Evolutionary conservation across 176 grass and related monocot genomes (phyloP).

Genomic region (Oryza glumipatula): DNA sequence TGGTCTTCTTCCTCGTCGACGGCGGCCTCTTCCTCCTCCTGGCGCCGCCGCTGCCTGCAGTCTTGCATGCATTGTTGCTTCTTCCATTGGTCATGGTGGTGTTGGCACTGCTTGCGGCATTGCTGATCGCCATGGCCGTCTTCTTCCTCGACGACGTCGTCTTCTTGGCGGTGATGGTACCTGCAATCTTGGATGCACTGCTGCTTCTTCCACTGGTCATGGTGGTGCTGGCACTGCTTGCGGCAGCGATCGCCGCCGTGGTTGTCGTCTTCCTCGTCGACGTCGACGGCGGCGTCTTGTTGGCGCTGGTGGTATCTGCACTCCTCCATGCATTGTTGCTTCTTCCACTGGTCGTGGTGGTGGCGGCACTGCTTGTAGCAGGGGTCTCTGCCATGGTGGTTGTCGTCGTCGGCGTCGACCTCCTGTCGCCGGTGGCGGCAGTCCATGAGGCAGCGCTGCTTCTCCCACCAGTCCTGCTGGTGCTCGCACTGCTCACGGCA

Average conservation of each 20-base stretch:
- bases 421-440: background rate
- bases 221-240: background rate
- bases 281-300: no score
- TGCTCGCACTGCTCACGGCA: constrained; percentile 35
- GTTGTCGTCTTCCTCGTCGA: background rate
- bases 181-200: background rate
- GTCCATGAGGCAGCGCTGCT: constrained; percentile 25
- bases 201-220: background rate
- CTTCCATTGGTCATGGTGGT: background rate
- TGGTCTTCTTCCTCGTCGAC: no score
- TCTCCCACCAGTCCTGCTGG: background rate
- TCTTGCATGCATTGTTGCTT: constrained; percentile 18
- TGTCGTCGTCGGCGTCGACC: background rate
- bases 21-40: no score
- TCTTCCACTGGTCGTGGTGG: background rate
- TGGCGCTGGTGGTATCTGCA: background rate
- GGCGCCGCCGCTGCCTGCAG: background rate
- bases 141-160: background rate
- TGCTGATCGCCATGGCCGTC: background rate
- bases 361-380: constrained; percentile 1
- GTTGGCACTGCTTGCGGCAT: background rate
- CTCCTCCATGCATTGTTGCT: background rate
- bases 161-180: background rate
- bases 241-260: background rate
- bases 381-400: background rate